These are phyloP conservation scores for Clonostachys rhizophaga DNA, from an alignment of 2,329 filamentous ascomycete species.

Conservation along the genomic window DNA sequence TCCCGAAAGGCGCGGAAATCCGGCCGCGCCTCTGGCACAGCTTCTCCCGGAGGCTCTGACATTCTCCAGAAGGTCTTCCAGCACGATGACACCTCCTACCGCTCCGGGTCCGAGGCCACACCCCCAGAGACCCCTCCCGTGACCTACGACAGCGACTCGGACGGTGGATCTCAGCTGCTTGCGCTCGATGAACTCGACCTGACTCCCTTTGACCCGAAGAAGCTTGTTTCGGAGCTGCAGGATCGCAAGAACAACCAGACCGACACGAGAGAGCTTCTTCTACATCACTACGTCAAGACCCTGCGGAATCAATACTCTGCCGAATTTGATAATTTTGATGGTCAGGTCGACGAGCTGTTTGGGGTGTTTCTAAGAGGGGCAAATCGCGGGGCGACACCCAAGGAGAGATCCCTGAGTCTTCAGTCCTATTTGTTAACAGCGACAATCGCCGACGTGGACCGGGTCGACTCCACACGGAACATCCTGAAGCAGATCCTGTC, in stretches of 20 bases:
- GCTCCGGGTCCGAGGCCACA: conserved; percentile 1
- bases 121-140: conserved; percentile 1
- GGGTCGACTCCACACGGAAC: conserved; percentile 19
- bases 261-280: conserved; percentile 56
- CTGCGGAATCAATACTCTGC: conserved; percentile 42
- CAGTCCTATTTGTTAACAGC: conserved; percentile 69
- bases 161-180: conserved; percentile 12
- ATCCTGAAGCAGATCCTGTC: conserved; percentile 25
- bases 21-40: conserved; percentile 51
- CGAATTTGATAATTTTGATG: conserved; percentile 44
- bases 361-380: conserved; percentile 69
- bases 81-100: conserved; percentile 31
- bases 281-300: conserved; percentile 33
- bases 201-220: conserved; percentile 52
- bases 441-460: conserved; percentile 49
- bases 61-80: conserved; percentile 3
- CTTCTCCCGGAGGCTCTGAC: conserved; percentile 50
- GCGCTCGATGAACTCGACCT: conserved; percentile 10
- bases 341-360: conserved; percentile 46
- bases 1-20: conserved; percentile 62
- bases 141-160: conserved; percentile 24
- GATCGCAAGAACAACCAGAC: conserved; percentile 73
- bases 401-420: conserved; percentile 66
- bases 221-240: conserved; percentile 66
- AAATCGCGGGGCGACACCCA: conserved; percentile 61